A percentile compares a stretch with the other conserved stretches of the same genome.
phyloP scores from a whole-genome alignment of 2,329 filamentous ascomycete species.

The Neonectria magnoliae region DNA sequence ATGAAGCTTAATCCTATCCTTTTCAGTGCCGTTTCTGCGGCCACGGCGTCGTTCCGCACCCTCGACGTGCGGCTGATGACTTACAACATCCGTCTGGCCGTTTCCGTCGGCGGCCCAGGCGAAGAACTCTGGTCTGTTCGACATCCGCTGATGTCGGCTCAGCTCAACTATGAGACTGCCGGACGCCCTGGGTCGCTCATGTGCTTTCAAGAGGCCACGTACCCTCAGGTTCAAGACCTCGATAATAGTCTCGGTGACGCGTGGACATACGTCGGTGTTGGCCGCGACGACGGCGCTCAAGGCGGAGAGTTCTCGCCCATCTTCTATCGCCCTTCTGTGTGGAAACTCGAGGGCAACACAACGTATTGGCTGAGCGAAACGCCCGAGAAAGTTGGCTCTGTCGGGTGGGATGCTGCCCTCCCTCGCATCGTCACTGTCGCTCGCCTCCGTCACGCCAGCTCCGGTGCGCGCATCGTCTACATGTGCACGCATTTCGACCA shows the following conservation, averaged over 20 bases:
- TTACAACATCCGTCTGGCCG: slow-evolving; percentile 73
- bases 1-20: slow-evolving; percentile 34
- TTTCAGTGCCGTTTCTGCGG: slow-evolving; percentile 22
- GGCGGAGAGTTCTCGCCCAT: slow-evolving; percentile 76
- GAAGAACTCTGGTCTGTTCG: slow-evolving; percentile 68
- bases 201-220: slow-evolving; percentile 74
- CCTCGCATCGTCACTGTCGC: slow-evolving; percentile 61
- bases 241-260: slow-evolving; percentile 50
- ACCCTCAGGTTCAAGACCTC: slow-evolving; percentile 68
- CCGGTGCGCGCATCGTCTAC: slow-evolving; percentile 52
- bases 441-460: slow-evolving; percentile 53
- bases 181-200: slow-evolving; percentile 61
- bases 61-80: slow-evolving; percentile 64
- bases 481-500: slow-evolving; percentile 66
- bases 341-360: slow-evolving; percentile 60
- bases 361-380: slow-evolving; percentile 72
- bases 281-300: slow-evolving; percentile 66
- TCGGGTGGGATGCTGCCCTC: slow-evolving; percentile 63
- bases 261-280: slow-evolving; percentile 66
- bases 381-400: slow-evolving; percentile 63
- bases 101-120: slow-evolving; percentile 55
- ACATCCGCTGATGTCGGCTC: slow-evolving; percentile 60
- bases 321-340: slow-evolving; percentile 66
- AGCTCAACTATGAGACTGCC: slow-evolving; percentile 61
- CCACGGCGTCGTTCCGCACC: slow-evolving; percentile 22